These are phyloP conservation scores for Nephromyces sp. DNA, from an alignment of 169 alveolate species.

Conservation along the genomic window DNA sequence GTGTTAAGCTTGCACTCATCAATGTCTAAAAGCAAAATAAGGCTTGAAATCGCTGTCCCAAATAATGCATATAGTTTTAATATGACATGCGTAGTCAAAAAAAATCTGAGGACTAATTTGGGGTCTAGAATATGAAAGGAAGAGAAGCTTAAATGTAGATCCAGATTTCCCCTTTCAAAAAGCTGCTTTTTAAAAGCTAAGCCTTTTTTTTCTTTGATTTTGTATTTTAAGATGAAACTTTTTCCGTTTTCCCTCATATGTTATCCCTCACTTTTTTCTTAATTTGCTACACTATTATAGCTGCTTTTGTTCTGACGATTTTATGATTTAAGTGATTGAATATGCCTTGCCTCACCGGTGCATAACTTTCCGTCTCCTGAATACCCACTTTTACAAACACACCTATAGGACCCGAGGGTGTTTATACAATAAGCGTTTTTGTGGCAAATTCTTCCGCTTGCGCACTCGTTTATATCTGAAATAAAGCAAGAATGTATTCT, in stretches of 20 bases:
- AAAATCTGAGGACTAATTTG: neutral
- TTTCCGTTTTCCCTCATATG: neutral
- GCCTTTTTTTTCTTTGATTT: neutral
- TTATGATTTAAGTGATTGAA: neutral
- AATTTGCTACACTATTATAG: neutral
- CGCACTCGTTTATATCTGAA: conserved; percentile 32
- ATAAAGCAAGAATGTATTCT: neutral
- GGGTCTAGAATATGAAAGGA: neutral
- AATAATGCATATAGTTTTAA: conserved; percentile 7
- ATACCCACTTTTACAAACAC: conserved; percentile 31
- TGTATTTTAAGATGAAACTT: neutral
- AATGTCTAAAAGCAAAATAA: conserved; percentile 17
- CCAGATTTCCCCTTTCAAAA: neutral
- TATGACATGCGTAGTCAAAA: conserved; percentile 7
- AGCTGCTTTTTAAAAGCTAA: neutral
- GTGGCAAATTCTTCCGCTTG: conserved; percentile 10
- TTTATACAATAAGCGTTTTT: conserved; percentile 24
- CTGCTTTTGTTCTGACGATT: neutral
- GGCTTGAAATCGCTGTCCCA: neutral
- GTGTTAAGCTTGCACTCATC: conserved; percentile 14
- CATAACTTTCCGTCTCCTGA: conserved; percentile 1
- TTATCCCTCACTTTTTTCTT: neutral
- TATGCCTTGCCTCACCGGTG: conserved; percentile 1
- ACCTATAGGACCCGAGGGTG: conserved; percentile 26
- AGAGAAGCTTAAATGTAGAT: neutral